Conservation (phyloP, 345 rosid genomes). For the Linum lewisii region DNA sequence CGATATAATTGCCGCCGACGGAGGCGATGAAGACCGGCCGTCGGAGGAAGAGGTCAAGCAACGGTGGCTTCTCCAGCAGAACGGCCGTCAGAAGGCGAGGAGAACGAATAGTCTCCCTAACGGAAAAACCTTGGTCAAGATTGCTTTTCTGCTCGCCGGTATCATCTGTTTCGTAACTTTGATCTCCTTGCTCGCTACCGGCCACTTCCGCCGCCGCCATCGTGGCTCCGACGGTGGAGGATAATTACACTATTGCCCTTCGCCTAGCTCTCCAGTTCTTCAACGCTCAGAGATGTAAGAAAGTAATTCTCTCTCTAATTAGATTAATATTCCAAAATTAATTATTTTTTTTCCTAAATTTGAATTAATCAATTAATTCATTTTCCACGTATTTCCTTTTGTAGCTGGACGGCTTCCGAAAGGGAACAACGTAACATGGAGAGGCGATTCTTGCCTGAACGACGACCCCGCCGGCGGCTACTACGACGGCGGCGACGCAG, state of each 20-base stretch:
- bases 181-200: conserved; percentile 1
- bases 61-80: conserved; percentile 19
- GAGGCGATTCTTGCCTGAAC: conserved; percentile 1
- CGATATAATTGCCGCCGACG: conserved; percentile 5
- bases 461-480: conserved; percentile 1
- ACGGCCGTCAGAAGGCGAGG: neutral
- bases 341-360: neutral
- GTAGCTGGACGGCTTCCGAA: conserved; percentile 6
- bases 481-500: conserved; percentile 3
- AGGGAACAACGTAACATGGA: neutral
- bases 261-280: conserved; percentile 18
- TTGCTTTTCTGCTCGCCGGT: neutral
- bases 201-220: conserved; percentile 1
- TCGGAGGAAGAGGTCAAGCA: conserved; percentile 21
- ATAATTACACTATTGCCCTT: conserved; percentile 20
- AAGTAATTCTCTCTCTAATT: neutral
- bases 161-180: conserved; percentile 5
- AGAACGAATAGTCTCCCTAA: conserved; percentile 6
- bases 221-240: neutral
- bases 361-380: neutral
- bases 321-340: no score
- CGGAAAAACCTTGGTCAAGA: conserved; percentile 9
- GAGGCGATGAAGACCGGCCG: neutral
- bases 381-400: neutral
- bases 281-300: conserved; percentile 17